Evolutionary conservation across 495 filamentous ascomycete species (phyloP).

Genomic region (Penicillium coffeae): DNA sequence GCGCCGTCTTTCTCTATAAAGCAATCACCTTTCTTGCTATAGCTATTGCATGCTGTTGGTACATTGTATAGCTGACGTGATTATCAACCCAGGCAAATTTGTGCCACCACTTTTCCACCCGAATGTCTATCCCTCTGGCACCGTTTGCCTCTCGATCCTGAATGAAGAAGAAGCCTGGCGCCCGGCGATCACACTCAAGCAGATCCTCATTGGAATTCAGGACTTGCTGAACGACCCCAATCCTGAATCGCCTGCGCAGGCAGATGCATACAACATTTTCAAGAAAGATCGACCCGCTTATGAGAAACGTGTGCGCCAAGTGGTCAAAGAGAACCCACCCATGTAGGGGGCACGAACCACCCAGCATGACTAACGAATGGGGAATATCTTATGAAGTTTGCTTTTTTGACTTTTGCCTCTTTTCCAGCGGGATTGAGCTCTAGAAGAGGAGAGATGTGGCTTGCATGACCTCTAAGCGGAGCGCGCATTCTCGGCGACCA

Average conservation of each 20-base stretch:
- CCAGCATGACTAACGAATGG: conserved; percentile 3
- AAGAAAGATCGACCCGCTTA: conserved; percentile 88
- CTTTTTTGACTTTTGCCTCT: conserved; percentile 10
- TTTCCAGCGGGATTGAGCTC: conserved; percentile 11
- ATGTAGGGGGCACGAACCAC: conserved; percentile 34
- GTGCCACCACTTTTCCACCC: conserved; percentile 94
- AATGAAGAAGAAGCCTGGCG: conserved; percentile 99
- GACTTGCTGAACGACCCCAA: conserved; percentile 95
- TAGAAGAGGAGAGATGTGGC: conserved; percentile 5
- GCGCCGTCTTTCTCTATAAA: not conserved
- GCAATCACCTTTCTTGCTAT: not conserved
- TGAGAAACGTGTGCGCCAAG: conserved; percentile 77
- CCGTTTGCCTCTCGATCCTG: conserved; percentile 93
- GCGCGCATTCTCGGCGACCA: conserved; percentile 15
- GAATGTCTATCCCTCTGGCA: conserved; percentile 97
- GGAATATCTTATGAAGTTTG: conserved; percentile 2
- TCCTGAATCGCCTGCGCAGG: conserved; percentile 93
- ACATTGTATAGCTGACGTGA: not conserved
- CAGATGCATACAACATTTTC: conserved; percentile 95
- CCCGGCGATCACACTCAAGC: conserved; percentile 95
- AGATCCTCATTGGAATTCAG: conserved; percentile 93
- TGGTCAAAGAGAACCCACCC: conserved; percentile 83
- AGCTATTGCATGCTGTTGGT: not conserved
- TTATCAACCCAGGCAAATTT: conserved; percentile 75
- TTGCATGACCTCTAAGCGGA: conserved; percentile 13